Base-by-base conservation (phyloP, 2,329 filamentous ascomycete species). In the Claviceps pusilla region DNA sequence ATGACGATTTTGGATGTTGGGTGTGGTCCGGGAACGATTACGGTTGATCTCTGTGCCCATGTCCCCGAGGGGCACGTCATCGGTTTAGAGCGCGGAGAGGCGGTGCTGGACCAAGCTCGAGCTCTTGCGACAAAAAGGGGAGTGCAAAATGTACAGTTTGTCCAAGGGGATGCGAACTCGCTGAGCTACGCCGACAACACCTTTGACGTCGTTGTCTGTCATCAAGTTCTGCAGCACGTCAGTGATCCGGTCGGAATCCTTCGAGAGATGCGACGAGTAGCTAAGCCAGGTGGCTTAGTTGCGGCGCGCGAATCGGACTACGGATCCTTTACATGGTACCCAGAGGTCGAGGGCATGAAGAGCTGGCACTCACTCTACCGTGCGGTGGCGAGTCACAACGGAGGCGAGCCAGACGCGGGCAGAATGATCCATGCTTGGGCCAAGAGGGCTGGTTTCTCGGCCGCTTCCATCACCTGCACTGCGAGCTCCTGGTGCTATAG, bases 11-110 rank as follows among this genome's bases (percentile, higher is more conserved):
- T 76, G 52, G 73, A 76, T 57, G 65, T 75, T 37, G 74, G 74
- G 52, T 75, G 73, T 60, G 74, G 74, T 0, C 72, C 74, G 0
- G 74, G 73, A 4, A 73, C 70, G 49, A 76, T 77, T 62, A 74
- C 73, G 11, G 64, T 65, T 0, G 69, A 69, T 39, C 64, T 76
- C 31, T 66, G 65, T 48, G 60, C 63, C n/a, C 60, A 66, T 47
- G 69, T 68, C 0, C 62, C 64, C 5, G 51, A 67, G 28, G 72
- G 72, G 39, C 55, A 57, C 3, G 64, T 71, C 9, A 63, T 66
- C 7, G 72, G 71, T 35, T 51, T 75, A 31, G 73, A 75, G 52
- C 59, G 66, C 3, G 68, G 67, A 0, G 58, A 55, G 3, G 57
- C 57, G 0, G 66, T 70, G 12, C 55, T 72, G 10, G 59, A 63